phyloP scores from a whole-genome alignment of 495 filamentous ascomycete genomes.

The Apiosordaria backusii region DNA sequence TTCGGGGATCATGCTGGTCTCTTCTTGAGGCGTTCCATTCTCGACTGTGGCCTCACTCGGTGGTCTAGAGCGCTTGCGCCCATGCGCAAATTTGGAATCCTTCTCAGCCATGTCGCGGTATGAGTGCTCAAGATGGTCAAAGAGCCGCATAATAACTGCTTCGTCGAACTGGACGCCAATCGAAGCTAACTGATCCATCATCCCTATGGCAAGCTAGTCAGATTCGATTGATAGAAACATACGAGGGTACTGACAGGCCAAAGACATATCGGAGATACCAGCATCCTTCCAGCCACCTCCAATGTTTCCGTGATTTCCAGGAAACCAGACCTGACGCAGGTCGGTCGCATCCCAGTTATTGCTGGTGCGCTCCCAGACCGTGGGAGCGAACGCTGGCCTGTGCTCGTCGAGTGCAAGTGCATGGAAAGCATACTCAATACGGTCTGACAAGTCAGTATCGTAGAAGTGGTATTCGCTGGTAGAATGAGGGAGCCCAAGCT shows the following conservation, averaged over 20 bases:
- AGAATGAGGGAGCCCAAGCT: slow-evolving; percentile 41
- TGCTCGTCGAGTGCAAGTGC: slow-evolving; percentile 71
- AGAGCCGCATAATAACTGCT: slow-evolving; percentile 50
- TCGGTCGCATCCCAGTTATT: slow-evolving; percentile 41
- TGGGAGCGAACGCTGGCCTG: slow-evolving; percentile 60
- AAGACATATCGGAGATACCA: slow-evolving; percentile 57
- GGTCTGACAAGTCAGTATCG: slow-evolving; percentile 55
- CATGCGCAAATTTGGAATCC: neutral
- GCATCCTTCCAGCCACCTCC: slow-evolving; percentile 53
- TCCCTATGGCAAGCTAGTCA: slow-evolving; percentile 34
- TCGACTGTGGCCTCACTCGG: neutral
- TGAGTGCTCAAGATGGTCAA: slow-evolving; percentile 46
- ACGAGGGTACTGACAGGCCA: slow-evolving; percentile 53
- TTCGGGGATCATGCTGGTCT: slow-evolving; percentile 8
- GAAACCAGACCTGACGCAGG: slow-evolving; percentile 73
- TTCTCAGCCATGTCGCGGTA: slow-evolving; percentile 29
- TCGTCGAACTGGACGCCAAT: slow-evolving; percentile 57
- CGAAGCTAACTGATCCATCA: slow-evolving; percentile 64
- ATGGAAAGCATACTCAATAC: slow-evolving; percentile 67
- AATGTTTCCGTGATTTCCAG: slow-evolving; percentile 63
- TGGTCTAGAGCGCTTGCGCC: neutral
- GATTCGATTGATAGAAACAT: neutral
- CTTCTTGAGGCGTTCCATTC: neutral
- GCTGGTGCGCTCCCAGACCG: slow-evolving; percentile 54
- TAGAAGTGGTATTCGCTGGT: slow-evolving; percentile 57